Evolutionary conservation across 345 rosid species (phyloP).

Genomic region (Ricinus communis): DNA sequence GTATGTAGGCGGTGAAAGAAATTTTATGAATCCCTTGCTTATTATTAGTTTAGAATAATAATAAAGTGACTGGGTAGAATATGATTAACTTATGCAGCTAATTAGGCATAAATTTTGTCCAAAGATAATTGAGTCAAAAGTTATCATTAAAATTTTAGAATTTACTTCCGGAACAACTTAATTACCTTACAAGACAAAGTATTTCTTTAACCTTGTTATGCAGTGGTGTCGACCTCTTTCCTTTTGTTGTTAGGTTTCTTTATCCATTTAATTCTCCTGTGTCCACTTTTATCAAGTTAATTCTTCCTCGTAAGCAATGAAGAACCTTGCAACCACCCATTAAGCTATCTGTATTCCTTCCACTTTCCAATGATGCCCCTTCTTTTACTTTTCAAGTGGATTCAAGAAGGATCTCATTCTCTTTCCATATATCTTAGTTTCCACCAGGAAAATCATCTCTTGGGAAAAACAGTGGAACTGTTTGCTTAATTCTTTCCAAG

Average conservation of each 20-base stretch:
- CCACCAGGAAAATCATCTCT: constrained; percentile 2
- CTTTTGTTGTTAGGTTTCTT: no score
- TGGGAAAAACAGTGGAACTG: neutral
- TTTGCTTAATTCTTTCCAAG: neutral
- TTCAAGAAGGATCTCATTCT: constrained; percentile 2
- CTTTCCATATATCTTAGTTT: neutral
- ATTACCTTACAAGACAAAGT: no score
- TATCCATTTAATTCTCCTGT: no score
- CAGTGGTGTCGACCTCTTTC: no score
- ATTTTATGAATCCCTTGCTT: no score
- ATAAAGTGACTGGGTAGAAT: neutral
- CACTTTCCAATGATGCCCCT: constrained; percentile 3
- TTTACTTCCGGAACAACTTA: no score
- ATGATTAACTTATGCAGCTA: neutral
- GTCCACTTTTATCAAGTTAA: neutral
- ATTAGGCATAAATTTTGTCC: neutral
- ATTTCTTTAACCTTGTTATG: no score
- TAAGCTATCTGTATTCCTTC: neutral
- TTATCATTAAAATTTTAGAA: no score
- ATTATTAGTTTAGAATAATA: no score
- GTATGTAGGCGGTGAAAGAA: no score
- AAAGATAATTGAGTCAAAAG: no score
- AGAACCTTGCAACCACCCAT: constrained; percentile 4
- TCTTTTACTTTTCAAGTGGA: neutral
- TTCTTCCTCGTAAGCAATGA: neutral